Percentiles rank a stretch among this genome's conserved stretches.
These are phyloP conservation scores for Hsuehochloa calcarea DNA, from an alignment of 176 grass and related monocot genomes.

Conservation along the genomic window DNA sequence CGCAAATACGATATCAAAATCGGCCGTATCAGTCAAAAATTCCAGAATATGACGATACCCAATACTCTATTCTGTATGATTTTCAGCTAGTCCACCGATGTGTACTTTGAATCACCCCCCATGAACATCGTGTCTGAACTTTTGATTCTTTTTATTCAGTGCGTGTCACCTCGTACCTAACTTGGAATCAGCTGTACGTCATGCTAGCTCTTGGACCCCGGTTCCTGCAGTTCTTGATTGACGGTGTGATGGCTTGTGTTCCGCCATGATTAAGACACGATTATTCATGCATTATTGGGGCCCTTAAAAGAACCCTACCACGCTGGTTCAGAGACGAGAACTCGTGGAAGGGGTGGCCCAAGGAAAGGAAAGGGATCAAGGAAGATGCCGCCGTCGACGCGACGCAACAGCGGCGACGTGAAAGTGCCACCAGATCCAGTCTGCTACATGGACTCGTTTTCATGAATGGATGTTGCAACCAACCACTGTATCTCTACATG, in stretches of 20 bases:
- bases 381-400: not conserved
- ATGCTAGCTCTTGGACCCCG: not conserved
- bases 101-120: not conserved
- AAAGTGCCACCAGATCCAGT: not conserved
- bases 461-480: slow-evolving; percentile 12
- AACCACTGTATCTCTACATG: not conserved
- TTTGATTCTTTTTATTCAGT: not conserved
- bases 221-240: not conserved
- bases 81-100: not conserved
- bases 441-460: not conserved
- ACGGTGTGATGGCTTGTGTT: not conserved
- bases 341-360: not conserved
- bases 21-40: no score
- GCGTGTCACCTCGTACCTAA: not conserved
- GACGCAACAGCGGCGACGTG: not conserved
- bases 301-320: not conserved
- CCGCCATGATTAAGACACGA: not conserved
- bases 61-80: no score
- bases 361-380: not conserved
- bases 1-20: no score
- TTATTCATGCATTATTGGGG: not conserved
- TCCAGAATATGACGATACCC: no score
- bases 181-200: not conserved
- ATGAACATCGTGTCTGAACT: not conserved
- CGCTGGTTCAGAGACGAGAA: not conserved